Base-by-base conservation (phyloP, 305 asterid genomes). In the Solanum hybrid region DNA sequence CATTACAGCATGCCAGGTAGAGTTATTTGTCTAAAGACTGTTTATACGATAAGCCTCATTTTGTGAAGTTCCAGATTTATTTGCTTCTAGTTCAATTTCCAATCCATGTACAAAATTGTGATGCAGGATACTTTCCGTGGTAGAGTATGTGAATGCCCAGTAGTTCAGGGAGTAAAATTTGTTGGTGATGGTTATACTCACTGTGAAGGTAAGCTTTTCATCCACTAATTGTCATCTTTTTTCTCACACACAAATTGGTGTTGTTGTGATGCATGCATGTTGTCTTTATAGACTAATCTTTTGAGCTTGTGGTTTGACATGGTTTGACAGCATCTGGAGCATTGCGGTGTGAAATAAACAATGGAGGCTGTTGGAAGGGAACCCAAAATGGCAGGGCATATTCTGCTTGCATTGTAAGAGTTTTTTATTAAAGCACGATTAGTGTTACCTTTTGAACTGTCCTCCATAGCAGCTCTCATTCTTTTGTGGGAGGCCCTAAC, bases 361-460 rank as follows among this genome's bases (percentile, higher is more conserved):
- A 95, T 7, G 99, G 99, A 89, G 99, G 99, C 85, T 97, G 99
- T 92, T 97, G 99, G 99, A 95, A 91, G 91, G 97, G 93, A 71
- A 93, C 95, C 24, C 92, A 88, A 91, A 93, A 91, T 86, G 98
- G 98, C 84, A 92, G 91, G 90, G 95, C 98, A 73, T 95, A 94
- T 91, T 97, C 99, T 71, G 99, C 99, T 89, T 97, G 99, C 94
- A 86, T 92, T 90, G 99, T 97, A 93, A 93, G 99, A 32, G 24
- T 11, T 34, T 35, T 45, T 11, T 85, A 72, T 75, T 82, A n/a
- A 17, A 42, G 72, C 87, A 82, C 60, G 87, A 45, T 82, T 82
- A 82, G 27, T 14, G 9, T 29, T 45, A 32, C 72, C 72, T 45
- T 82, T 82, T 42, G 87, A 82, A 82, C 14, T 42, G 37, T 45